Evolutionary conservation across 176 grass and related monocot genomes (phyloP).

Genomic region (Rhipidocladum racemiflorum): DNA sequence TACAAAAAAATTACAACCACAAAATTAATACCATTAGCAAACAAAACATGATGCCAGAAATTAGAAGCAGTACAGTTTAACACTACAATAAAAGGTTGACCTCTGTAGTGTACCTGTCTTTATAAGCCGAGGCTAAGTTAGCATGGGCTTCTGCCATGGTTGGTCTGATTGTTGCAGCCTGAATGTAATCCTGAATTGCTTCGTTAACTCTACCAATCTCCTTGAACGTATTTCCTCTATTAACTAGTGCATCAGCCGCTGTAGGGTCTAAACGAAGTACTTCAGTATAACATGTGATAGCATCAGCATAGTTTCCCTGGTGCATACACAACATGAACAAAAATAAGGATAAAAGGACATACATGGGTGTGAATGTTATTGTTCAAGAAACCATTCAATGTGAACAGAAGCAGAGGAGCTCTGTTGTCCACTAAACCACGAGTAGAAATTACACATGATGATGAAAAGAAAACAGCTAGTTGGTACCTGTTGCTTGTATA

Average conservation of each 20-base stretch:
- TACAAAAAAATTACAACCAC: constrained; percentile 30
- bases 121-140: constrained; percentile 91
- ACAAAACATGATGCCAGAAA: background rate
- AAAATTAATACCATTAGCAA: background rate
- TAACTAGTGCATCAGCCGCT: constrained; percentile 83
- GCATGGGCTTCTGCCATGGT: constrained; percentile 93
- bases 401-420: background rate
- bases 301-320: constrained; percentile 90
- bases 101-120: constrained; percentile 56
- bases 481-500: constrained; percentile 91
- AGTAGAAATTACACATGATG: background rate
- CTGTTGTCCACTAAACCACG: background rate
- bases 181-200: constrained; percentile 90
- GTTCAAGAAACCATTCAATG: background rate
- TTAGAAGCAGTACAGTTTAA: background rate
- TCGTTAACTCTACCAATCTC: constrained; percentile 83
- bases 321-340: background rate
- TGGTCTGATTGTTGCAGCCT: constrained; percentile 68
- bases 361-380: background rate
- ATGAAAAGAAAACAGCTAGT: background rate
- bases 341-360: background rate
- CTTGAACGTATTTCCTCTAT: constrained; percentile 94
- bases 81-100: background rate
- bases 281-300: constrained; percentile 81
- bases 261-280: constrained; percentile 73